Base-by-base conservation (phyloP, 257 asterid species). In the Penstemon newberryi region DNA sequence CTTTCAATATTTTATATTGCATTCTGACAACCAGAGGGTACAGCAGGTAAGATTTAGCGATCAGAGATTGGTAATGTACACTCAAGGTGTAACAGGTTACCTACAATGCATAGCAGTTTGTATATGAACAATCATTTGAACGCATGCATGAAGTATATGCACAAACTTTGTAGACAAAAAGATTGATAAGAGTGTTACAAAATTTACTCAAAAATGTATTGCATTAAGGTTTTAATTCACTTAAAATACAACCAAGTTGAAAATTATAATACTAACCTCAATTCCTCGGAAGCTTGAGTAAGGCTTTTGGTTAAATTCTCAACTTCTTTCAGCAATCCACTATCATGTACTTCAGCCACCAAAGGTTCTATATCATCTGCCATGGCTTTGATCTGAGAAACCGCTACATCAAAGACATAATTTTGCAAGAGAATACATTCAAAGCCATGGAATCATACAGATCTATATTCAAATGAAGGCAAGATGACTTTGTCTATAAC, bases 341-440 rank as follows among this genome's bases (percentile, higher is more conserved):
- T 75, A 70, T 85, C 92, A 59, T 81, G 89, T 74, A 91, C 84
- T 81, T 91, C 96, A 69, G 96, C 88, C 79, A 94, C 75, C 75
- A 94, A 75, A 63, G 99, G 97, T 78, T 94, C 91, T 64, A 91
- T 69, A 78, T 91, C 95, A 66, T 87, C 96, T 74, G 97, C 91
- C 86, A 94, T 82, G 87, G 95, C 96, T 81, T 86, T 78, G 73
- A 94, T 89, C 99, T 94, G 97, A 81, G 87, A 81, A 75, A 78
- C 78, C 87, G 85, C 91, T 80, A 86, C 86, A 86, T 83, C 88
- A 80, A 80, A 85, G 67, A 79, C 81, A 72, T 78, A 70, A 80
- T 63, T 65, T 77, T 59, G 89, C 86, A 82, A 82, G 88, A 86
- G 87, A 79, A 86, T 71, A 66, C 60, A 75, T 66, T 73, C 65